Base-by-base conservation (phyloP, 1,284 basidiomycete genomes). In the Peniophora sp. region DNA sequence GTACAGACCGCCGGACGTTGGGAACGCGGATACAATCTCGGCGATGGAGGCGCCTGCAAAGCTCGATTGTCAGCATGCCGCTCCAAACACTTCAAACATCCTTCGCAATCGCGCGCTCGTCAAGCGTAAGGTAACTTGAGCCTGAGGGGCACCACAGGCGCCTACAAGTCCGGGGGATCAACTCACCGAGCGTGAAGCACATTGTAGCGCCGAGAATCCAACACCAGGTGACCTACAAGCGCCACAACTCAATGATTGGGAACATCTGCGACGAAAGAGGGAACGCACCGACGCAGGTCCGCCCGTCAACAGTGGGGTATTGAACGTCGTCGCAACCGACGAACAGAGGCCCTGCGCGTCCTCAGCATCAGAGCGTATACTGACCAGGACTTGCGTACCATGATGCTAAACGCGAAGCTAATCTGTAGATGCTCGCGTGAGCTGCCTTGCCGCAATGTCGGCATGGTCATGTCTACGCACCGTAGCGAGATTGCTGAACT, bases 1-100 rank as follows among this genome's bases (percentile, higher is more conserved):
- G 62, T 87, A 86, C 69, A 93, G 69, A 55, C 89, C 89, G 54
- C 89, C 89, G 57, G 85, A 86, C 3, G 89, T 92, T 6, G 90
- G 91, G 66, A 83, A 93, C 0, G 88, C 88, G 58, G 81, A 83
- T 49, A 82, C 83, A 43, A 89, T 79, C 65, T 90, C 89, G 16
- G 89, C 83, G 51, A 92, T 89, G 54, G 83, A 86, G 11, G 85
- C 71, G 34, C 85, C 74, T 71, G 52, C 17, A 45, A 24, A 19
- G 34, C 3, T 5, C 12, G 27, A 5, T 32, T 32, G 12, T 32
- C 27, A 32, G 27, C 12, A 32, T 12, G 5, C 12, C 27, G 5
- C 6, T 12, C 27, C 5, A 32, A 5, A 32, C 27, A n/a, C n/a
- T n/a, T n/a, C n/a, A n/a, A n/a, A n/a, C n/a, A n/a, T n/a, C n/a